Conservation (phyloP, 371 early-diverging fungal genomes). For the Circinella umbellata region DNA sequence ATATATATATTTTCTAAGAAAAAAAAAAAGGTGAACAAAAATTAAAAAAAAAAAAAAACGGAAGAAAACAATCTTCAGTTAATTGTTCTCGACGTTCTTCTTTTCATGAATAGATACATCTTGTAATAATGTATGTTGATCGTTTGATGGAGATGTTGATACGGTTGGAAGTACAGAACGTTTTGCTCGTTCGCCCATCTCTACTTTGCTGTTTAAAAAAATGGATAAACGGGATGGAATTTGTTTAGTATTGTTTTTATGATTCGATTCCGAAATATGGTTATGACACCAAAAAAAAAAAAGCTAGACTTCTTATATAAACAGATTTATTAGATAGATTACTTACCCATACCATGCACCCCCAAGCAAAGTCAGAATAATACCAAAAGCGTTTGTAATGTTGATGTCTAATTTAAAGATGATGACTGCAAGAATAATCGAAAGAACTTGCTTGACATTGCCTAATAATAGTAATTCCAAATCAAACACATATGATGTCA, state of each 20-base stretch:
- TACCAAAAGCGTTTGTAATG: slow-evolving; percentile 72
- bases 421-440: slow-evolving; percentile 76
- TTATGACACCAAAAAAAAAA: too few species aligned
- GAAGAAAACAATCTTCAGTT: not conserved
- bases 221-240: not conserved
- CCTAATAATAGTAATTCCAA: slow-evolving; percentile 32
- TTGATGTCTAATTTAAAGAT: slow-evolving; percentile 77
- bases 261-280: not conserved
- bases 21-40: not conserved
- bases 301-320: too few species aligned
- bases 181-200: slow-evolving; percentile 14
- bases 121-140: slow-evolving; percentile 5
- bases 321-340: not conserved
- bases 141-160: not conserved
- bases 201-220: slow-evolving; percentile 13
- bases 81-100: slow-evolving; percentile 4
- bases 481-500: not conserved
- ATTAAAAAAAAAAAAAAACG: not conserved
- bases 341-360: slow-evolving; percentile 68
- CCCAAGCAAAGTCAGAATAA: slow-evolving; percentile 77
- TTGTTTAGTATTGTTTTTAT: not conserved
- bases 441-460: slow-evolving; percentile 87
- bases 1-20: not conserved
- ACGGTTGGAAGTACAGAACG: slow-evolving; percentile 10
- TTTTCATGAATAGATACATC: slow-evolving; percentile 13